Percentiles rank a stretch among this genome's conserved stretches.
Evolutionary conservation across 2,329 filamentous ascomycete species (phyloP).

Genomic region (Colletotrichum destructivum): DNA sequence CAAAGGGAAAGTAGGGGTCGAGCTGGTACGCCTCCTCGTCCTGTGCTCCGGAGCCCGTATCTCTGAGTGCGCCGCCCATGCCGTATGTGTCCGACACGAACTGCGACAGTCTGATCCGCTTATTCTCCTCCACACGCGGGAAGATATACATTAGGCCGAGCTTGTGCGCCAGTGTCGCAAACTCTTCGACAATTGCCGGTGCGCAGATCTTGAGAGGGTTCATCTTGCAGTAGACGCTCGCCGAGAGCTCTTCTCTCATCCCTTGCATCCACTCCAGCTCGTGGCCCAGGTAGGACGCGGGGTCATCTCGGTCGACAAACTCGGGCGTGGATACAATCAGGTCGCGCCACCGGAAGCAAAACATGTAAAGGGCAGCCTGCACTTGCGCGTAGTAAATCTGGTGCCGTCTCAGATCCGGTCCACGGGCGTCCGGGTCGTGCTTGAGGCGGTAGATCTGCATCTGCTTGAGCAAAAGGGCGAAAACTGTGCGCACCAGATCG

Average conservation of each 20-base stretch:
- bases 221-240: slow-evolving; percentile 87
- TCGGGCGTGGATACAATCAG: slow-evolving; percentile 77
- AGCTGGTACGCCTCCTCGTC: slow-evolving; percentile 88
- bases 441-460: slow-evolving; percentile 81
- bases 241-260: slow-evolving; percentile 80
- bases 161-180: slow-evolving; percentile 88
- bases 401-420: slow-evolving; percentile 88
- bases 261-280: slow-evolving; percentile 85
- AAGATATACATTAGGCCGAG: slow-evolving; percentile 92
- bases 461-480: slow-evolving; percentile 83
- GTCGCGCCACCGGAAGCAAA: slow-evolving; percentile 98
- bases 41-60: slow-evolving; percentile 66
- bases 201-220: slow-evolving; percentile 97
- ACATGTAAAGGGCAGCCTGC: slow-evolving; percentile 94
- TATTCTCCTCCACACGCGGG: slow-evolving; percentile 91
- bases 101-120: slow-evolving; percentile 85
- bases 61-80: slow-evolving; percentile 68
- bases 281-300: slow-evolving; percentile 73
- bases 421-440: slow-evolving; percentile 82
- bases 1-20: slow-evolving; percentile 97
- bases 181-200: slow-evolving; percentile 90
- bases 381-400: slow-evolving; percentile 88
- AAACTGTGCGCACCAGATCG: slow-evolving; percentile 85
- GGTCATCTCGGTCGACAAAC: slow-evolving; percentile 74
- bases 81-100: slow-evolving; percentile 73